Conservation (phyloP, 2,329 filamentous ascomycete species). For the Malbranchea zuffiana region DNA sequence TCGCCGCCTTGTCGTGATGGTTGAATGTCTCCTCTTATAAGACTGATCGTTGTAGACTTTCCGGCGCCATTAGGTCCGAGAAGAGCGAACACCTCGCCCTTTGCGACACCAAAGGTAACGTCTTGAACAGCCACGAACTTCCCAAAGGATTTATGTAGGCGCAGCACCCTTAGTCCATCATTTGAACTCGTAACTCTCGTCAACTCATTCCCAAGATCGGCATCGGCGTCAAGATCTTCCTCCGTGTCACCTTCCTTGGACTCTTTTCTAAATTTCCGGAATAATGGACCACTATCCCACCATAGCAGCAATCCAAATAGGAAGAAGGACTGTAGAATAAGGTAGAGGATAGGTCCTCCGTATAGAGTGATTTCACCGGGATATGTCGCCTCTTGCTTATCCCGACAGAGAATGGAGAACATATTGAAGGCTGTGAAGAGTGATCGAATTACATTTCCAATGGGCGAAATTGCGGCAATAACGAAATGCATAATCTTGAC, state of each 20-base stretch:
- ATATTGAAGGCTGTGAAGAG: constrained; percentile 71
- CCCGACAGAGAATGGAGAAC: constrained; percentile 65
- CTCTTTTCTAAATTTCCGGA: constrained; percentile 41
- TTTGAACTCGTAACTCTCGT: constrained; percentile 48
- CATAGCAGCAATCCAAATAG: constrained; percentile 65
- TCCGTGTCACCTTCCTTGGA: constrained; percentile 36
- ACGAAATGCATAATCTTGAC: constrained; percentile 64
- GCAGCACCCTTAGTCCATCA: constrained; percentile 65
- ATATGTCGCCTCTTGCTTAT: constrained; percentile 52
- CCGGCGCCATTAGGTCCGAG: constrained; percentile 86
- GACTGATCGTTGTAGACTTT: constrained; percentile 78
- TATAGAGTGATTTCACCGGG: constrained; percentile 63
- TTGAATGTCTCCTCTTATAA: constrained; percentile 79
- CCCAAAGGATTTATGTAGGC: constrained; percentile 71
- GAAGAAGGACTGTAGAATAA: constrained; percentile 60
- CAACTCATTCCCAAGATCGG: constrained; percentile 56
- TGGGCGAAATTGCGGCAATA: constrained; percentile 61
- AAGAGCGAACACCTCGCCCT: constrained; percentile 75
- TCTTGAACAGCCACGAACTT: constrained; percentile 74
- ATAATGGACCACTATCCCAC: constrained; percentile 64
- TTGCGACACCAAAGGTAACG: constrained; percentile 68
- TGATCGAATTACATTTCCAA: constrained; percentile 62
- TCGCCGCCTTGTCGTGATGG: constrained; percentile 63
- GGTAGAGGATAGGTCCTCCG: constrained; percentile 74
- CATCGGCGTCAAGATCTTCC: constrained; percentile 33